Conservation (phyloP, 2,329 filamentous ascomycete genomes). For the Decorospora gaudefroyi region DNA sequence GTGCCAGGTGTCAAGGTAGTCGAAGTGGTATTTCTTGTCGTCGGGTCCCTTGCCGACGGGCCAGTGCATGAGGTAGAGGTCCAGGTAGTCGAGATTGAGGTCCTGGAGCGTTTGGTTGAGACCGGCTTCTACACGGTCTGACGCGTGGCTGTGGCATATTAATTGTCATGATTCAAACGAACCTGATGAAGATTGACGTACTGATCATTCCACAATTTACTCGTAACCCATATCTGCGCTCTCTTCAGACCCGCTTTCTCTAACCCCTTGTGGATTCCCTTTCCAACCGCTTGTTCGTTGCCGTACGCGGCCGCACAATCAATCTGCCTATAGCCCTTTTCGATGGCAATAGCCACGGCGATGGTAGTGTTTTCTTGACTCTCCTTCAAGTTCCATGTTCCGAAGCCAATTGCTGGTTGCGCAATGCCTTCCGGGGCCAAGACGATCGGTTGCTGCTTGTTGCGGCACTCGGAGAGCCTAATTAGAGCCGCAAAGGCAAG, state of each 20-base stretch:
- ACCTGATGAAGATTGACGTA: too few relatives aligned
- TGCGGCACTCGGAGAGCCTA: too few relatives aligned
- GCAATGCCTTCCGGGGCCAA: too few relatives aligned
- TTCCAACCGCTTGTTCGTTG: conserved; percentile 75
- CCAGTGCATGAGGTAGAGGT: conserved; percentile 71
- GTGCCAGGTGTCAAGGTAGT: conserved; percentile 71
- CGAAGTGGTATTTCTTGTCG: too few relatives aligned
- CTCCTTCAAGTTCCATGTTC: conserved; percentile 75
- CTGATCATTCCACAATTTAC: conserved; percentile 84
- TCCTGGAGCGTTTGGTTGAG: conserved; percentile 63
- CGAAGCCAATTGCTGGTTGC: conserved; percentile 72
- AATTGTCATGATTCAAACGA: too few relatives aligned
- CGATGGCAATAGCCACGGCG: conserved; percentile 70
- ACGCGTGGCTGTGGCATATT: conserved; percentile 74
- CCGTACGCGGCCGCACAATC: conserved; percentile 75
- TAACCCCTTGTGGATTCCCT: too few relatives aligned
- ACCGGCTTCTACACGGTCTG: conserved; percentile 59
- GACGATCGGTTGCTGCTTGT: too few relatives aligned
- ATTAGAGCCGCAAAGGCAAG: too few relatives aligned
- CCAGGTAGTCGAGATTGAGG: conserved; percentile 66
- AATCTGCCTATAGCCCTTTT: conserved; percentile 71
- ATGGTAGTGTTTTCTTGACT: conserved; percentile 59
- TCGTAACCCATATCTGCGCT: conserved; percentile 77
- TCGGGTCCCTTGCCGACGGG: too few relatives aligned
- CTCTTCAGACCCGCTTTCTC: conserved; percentile 62